Conservation (phyloP, 2,329 filamentous ascomycete species). For the Diplodia sapinea region DNA sequence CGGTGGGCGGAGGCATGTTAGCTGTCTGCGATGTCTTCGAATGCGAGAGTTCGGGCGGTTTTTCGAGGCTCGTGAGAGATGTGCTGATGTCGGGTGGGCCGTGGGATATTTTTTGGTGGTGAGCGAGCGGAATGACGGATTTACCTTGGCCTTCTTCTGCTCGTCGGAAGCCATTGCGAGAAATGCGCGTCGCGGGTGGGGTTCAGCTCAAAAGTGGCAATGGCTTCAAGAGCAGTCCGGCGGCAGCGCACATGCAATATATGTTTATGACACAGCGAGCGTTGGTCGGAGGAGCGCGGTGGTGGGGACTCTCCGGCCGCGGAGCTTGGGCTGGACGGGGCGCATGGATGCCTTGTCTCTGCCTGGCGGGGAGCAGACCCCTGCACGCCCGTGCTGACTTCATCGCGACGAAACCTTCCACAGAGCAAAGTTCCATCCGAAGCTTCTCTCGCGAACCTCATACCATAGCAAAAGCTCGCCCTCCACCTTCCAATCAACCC, state of each 20-base stretch:
- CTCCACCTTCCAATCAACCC: not conserved
- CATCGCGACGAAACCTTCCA: slow-evolving; percentile 26
- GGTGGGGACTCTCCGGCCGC: slow-evolving; percentile 21
- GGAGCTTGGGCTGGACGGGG: slow-evolving; percentile 7
- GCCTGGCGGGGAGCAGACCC: slow-evolving; percentile 2
- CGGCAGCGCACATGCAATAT: slow-evolving; percentile 7
- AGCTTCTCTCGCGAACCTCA: slow-evolving; percentile 2
- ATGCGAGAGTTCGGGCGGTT: not conserved
- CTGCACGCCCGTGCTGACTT: slow-evolving; percentile 20
- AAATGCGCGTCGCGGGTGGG: not conserved
- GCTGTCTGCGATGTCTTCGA: not conserved
- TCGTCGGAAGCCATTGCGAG: slow-evolving; percentile 31
- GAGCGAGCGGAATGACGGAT: not conserved
- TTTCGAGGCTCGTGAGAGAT: not conserved
- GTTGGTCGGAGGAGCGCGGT: slow-evolving; percentile 10
- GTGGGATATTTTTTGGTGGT: not conserved
- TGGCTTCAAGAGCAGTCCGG: not conserved
- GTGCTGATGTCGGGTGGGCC: slow-evolving; percentile 2
- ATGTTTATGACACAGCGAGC: not conserved
- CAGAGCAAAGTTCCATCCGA: slow-evolving; percentile 15
- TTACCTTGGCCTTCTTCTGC: slow-evolving; percentile 32
- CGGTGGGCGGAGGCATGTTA: not conserved
- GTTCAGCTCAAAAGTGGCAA: not conserved
- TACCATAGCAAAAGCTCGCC: not conserved
- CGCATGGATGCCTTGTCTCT: slow-evolving; percentile 5